Percentiles rank a stretch among this genome's conserved stretches.
Evolutionary conservation across 192 early-diverging fungal species (phyloP).

Genomic region (Podila verticillata): DNA sequence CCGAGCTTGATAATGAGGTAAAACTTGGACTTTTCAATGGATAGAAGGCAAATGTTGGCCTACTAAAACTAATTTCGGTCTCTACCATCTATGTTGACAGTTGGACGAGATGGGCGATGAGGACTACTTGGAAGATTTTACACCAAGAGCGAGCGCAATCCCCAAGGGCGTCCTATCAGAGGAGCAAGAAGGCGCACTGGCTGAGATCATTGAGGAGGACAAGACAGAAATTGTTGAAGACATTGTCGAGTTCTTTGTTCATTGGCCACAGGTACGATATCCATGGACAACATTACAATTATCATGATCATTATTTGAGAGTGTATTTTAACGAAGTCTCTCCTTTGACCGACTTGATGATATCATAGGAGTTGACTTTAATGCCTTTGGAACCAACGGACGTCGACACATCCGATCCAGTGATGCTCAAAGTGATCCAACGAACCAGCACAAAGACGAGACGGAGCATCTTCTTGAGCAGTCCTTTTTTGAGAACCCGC

Average conservation of each 20-base stretch:
- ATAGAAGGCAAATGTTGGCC: too few species aligned
- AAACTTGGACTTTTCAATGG: neutral
- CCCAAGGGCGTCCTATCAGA: conserved; percentile 38
- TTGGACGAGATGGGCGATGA: conserved; percentile 26
- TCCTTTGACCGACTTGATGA: too few species aligned
- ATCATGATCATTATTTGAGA: neutral
- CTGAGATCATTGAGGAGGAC: conserved; percentile 26
- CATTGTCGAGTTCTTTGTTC: conserved; percentile 36
- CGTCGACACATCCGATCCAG: conserved; percentile 7
- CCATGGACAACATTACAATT: neutral
- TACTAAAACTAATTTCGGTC: neutral
- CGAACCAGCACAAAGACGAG: conserved; percentile 11
- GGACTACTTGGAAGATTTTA: conserved; percentile 3
- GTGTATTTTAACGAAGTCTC: too few species aligned
- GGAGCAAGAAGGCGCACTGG: conserved; percentile 26
- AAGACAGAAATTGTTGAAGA: conserved; percentile 20
- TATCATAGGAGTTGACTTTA: neutral
- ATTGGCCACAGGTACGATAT: conserved; percentile 31
- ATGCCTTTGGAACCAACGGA: conserved; percentile 6
- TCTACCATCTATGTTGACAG: neutral
- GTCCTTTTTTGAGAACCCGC: conserved; percentile 17
- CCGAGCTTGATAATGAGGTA: conserved; percentile 22
- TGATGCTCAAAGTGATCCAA: conserved; percentile 21
- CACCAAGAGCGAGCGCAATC: neutral
- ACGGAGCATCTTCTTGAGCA: conserved; percentile 16